Percentiles rank a stretch among this genome's conserved stretches.
Conservation (phyloP, 2,329 filamentous ascomycete species). For the Aspergillus sp. region DNA sequence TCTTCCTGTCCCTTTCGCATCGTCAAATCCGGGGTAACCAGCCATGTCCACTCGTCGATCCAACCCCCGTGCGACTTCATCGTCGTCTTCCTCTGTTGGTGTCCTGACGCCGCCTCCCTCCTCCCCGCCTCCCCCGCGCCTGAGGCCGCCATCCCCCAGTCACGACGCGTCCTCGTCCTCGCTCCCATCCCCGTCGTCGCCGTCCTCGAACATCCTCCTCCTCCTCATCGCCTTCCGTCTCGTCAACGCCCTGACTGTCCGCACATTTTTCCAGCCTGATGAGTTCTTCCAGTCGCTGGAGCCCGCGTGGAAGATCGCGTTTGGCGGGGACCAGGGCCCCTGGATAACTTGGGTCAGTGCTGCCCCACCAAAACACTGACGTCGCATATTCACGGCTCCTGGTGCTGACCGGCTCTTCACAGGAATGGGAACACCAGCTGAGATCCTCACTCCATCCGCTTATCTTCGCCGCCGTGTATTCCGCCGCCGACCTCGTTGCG, state of each 20-base stretch:
- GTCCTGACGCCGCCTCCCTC: conserved; percentile 2
- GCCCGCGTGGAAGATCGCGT: conserved; percentile 86
- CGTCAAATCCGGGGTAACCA: conserved; percentile 3
- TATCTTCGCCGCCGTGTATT: conserved; percentile 77
- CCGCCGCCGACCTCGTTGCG: conserved; percentile 58
- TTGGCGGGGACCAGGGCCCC: conserved; percentile 72
- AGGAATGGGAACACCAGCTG: conserved; percentile 92
- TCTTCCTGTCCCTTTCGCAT: not conserved
- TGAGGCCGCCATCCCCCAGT: conserved; percentile 11
- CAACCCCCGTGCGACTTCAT: not conserved
- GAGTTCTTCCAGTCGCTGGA: conserved; percentile 96
- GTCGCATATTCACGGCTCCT: not conserved
- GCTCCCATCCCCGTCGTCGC: conserved; percentile 52
- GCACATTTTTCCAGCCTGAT: conserved; percentile 97
- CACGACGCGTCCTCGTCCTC: conserved; percentile 5
- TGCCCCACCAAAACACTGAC: not conserved
- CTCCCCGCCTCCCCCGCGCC: conserved; percentile 4
- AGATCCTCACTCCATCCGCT: conserved; percentile 89
- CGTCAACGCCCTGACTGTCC: conserved; percentile 72
- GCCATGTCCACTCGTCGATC: conserved; percentile 4
- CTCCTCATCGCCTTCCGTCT: conserved; percentile 67
- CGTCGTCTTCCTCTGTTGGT: conserved; percentile 2
- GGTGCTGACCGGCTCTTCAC: conserved; percentile 11
- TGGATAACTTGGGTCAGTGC: conserved; percentile 91
- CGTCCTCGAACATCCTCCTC: conserved; percentile 30